A percentile compares a stretch with the other conserved stretches of the same genome.
Conservation (phyloP, 179 eudicot species). For the Spinacia oleracea region DNA sequence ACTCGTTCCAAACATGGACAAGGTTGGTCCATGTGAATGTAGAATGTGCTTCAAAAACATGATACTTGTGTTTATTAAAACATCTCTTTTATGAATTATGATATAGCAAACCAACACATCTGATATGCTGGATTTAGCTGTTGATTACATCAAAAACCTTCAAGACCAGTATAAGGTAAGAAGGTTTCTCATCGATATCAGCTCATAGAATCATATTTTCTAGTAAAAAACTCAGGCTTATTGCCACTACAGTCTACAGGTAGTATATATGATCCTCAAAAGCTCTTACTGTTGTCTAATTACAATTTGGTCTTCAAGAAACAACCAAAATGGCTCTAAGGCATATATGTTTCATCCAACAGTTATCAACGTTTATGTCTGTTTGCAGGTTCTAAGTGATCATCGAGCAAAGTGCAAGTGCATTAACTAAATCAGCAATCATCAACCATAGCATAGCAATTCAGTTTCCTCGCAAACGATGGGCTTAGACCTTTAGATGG, state of each 20-base stretch:
- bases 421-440: slow-evolving; percentile 28
- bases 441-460: neutral
- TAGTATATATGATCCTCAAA: too few relatives aligned
- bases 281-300: neutral
- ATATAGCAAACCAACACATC: slow-evolving; percentile 85
- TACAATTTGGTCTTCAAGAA: neutral
- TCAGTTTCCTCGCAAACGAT: neutral
- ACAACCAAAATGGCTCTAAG: neutral
- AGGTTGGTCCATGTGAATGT: slow-evolving; percentile 52
- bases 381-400: slow-evolving; percentile 49
- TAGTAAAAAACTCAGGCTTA: neutral
- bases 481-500: neutral
- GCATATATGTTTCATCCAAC: neutral
- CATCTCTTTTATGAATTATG: slow-evolving; percentile 20
- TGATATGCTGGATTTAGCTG: slow-evolving; percentile 91
- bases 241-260: too few relatives aligned
- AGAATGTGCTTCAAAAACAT: neutral
- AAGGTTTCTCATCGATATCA: neutral
- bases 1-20: slow-evolving; percentile 83
- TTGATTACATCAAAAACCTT: slow-evolving; percentile 82
- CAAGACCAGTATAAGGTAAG: slow-evolving; percentile 71
- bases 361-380: neutral
- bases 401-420: slow-evolving; percentile 68
- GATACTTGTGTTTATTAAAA: neutral
- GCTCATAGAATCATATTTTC: neutral